Evolutionary conservation across 2,329 filamentous ascomycete genomes (phyloP), one percentile per base, ranked within the genome.

Genomic region (Shiraia bambusicola): DNA sequence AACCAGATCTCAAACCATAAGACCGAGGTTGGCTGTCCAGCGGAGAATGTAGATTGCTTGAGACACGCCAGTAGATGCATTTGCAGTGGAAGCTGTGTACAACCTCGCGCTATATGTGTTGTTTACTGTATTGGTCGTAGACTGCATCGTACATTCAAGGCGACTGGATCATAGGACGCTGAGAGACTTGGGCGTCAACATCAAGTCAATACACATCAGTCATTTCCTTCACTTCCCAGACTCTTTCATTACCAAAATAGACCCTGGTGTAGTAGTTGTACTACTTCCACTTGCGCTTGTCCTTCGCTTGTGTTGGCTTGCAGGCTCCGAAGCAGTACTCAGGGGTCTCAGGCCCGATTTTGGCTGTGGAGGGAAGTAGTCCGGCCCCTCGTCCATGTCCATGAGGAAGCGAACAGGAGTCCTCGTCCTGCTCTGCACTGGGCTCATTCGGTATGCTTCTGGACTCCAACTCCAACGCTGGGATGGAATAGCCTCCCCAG

Each of bases 361-460:
- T 11, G 52, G 38, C 19, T 63, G 63, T 3, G 49, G 38, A 8
- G 59, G 57, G 19, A 67, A 66, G 37, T 68, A 67, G 17, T 58
- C 62, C 8, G 34, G 32, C 2, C 42, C 45, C 2, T 53, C 55
- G 8, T 54, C 49, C 12, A 46, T 34, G 8, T 54, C 49, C 12
- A 46, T 34, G 3, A 34, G 32, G 10, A 51, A 45, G 15, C 55
- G 45, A 8, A 52, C 52, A 3, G 67, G 69, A 6, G 67, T 70
- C 32, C 68, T 51, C 11, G 63, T 56, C 32, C 58, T 50, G 40
- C 61, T 69, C 44, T 64, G 66, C 15, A 66, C 56, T 9, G 67
- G 69, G 38, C 65, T 70, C 61, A 67, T 70, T 3, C 68, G 58
- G 15, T 65, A 52, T 6, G 51, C 48, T 41, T 67, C 69, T 11